Evolutionary conservation across 352 stramenopile species (phyloP).

Genomic region (Phytophthora constricta): DNA sequence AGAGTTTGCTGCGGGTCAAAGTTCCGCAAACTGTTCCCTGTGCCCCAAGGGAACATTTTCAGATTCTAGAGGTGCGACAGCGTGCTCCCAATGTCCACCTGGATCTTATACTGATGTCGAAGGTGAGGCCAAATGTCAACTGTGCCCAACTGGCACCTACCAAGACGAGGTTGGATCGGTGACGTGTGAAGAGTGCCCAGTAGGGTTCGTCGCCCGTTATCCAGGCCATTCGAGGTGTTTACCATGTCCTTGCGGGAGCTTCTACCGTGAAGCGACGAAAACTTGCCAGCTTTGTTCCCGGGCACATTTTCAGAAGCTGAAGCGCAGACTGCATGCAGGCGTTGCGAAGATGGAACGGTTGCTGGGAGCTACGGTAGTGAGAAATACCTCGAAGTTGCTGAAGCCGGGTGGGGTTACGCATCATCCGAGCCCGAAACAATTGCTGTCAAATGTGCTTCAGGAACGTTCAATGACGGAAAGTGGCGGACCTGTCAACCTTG

Average conservation of each 20-base stretch:
- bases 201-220: slow-evolving; percentile 45
- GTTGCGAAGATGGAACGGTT: slow-evolving; percentile 37
- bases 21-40: slow-evolving; percentile 32
- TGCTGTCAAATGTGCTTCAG: slow-evolving; percentile 36
- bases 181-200: slow-evolving; percentile 43
- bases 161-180: slow-evolving; percentile 41
- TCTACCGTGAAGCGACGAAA: slow-evolving; percentile 33
- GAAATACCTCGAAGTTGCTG: slow-evolving; percentile 28
- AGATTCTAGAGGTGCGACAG: slow-evolving; percentile 14
- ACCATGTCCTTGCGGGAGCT: slow-evolving; percentile 48
- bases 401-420: slow-evolving; percentile 27
- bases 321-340: slow-evolving; percentile 36
- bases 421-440: background rate
- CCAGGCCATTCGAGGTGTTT: slow-evolving; percentile 44
- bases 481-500: slow-evolving; percentile 42
- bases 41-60: slow-evolving; percentile 45
- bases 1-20: slow-evolving; percentile 35
- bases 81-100: slow-evolving; percentile 24
- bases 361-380: slow-evolving; percentile 42
- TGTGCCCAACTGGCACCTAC: slow-evolving; percentile 48
- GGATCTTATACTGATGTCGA: slow-evolving; percentile 42
- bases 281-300: slow-evolving; percentile 46
- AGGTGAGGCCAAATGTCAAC: slow-evolving; percentile 54
- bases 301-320: slow-evolving; percentile 37
- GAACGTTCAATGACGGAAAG: slow-evolving; percentile 47